A percentile compares a stretch with the other conserved stretches of the same genome.
These are phyloP conservation scores for Apiospora phragmitis DNA, from an alignment of 2,329 filamentous ascomycete genomes.

Conservation along the genomic window DNA sequence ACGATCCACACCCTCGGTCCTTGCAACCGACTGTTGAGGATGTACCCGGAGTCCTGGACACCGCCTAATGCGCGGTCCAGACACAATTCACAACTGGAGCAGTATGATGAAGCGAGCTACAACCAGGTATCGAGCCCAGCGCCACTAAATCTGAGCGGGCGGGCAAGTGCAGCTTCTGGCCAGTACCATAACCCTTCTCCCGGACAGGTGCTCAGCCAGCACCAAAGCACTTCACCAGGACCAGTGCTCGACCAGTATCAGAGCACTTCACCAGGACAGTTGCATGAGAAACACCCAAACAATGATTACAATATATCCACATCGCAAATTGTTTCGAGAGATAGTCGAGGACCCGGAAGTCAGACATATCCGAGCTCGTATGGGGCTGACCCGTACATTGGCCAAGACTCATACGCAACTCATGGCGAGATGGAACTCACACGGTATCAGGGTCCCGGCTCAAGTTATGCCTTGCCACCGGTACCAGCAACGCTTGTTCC, in stretches of 20 bases:
- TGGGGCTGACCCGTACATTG: slow-evolving; percentile 15
- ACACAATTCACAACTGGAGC: slow-evolving; percentile 24
- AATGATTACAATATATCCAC: slow-evolving; percentile 12
- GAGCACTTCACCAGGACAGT: slow-evolving; percentile 28
- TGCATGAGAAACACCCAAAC: slow-evolving; percentile 1
- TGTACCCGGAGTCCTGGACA: slow-evolving; percentile 55
- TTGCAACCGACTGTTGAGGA: slow-evolving; percentile 67
- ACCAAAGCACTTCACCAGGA: background rate
- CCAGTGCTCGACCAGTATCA: slow-evolving; percentile 23
- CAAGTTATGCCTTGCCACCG: slow-evolving; percentile 43
- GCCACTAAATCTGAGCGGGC: slow-evolving; percentile 43
- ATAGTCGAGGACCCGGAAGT: background rate
- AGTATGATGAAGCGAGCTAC: slow-evolving; percentile 42
- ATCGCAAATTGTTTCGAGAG: background rate
- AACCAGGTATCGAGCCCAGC: slow-evolving; percentile 43
- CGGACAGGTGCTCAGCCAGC: slow-evolving; percentile 22
- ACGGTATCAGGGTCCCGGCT: slow-evolving; percentile 29
- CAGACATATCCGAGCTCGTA: slow-evolving; percentile 19
- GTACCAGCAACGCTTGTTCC: slow-evolving; percentile 61
- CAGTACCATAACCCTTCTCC: slow-evolving; percentile 31
- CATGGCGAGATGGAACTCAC: slow-evolving; percentile 38
- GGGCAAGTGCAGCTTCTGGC: slow-evolving; percentile 33
- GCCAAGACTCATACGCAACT: slow-evolving; percentile 27
- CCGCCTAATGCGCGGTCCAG: slow-evolving; percentile 29
- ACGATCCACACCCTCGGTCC: slow-evolving; percentile 47